Evolutionary conservation across 768 basidiomycete genomes (phyloP), one percentile per base, ranked within the genome.

Genomic region (Lactarius trivialis): DNA sequence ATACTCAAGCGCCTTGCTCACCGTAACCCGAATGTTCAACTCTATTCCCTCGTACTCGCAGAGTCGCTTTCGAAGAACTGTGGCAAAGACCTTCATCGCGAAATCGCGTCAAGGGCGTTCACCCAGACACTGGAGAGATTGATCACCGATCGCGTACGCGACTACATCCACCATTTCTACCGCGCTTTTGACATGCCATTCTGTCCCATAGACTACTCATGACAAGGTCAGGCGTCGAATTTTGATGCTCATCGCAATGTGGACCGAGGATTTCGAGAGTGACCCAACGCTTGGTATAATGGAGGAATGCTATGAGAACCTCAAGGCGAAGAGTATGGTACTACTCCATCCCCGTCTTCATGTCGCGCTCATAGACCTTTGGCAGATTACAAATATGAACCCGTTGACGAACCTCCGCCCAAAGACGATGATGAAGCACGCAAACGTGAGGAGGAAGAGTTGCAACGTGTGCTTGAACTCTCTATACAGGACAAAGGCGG

Each of bases 1-100:
- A 70, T 97, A 34, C 80, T 94, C 69, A 98, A 95, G 74, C 91
- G 97, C 5, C 80, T 99, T 2, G 81, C 89, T 11, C 97, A 99
- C 74, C 85, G 97, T 21, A 97, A 91, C 72, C 89, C 97, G 2
- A 99, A 96, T 68, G 97, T 99, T 2, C 97, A 99, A 75, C 82
- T 98, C 1, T 98, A 95, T 70, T 83, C 96, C 6, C 83, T 99
- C 5, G 84, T 91, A 1, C 80, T 98, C 19, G 82, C 88, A 2
- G 96, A 98, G 70, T 83, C 94, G 0, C 80, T 99, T 12, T 86
- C 88, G 39, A 96, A 95, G 82, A 99, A 99, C 75, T 92, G 92
- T 68, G 84, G 85, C 2, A 79, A 88, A 65, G 80, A 84, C 28
- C 76, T 98, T 12, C 85, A 94, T 72, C 81, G 88, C 51, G 96